phyloP scores from a whole-genome alignment of 2,329 filamentous ascomycete genomes.

The Paraphaeosphaeria minitans region DNA sequence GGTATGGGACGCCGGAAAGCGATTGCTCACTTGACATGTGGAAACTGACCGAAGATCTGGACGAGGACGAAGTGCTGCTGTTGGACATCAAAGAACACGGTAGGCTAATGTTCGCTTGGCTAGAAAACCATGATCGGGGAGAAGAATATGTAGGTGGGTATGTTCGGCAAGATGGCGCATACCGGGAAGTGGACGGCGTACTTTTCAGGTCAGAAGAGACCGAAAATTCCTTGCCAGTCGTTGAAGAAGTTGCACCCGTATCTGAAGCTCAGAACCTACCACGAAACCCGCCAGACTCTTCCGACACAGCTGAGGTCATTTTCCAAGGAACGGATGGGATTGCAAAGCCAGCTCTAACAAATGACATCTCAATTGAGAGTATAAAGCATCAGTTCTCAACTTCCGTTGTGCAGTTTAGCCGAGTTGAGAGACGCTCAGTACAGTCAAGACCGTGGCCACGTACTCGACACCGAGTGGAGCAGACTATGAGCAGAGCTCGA shows the following conservation, averaged over 20 bases:
- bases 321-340: neutral
- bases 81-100: neutral
- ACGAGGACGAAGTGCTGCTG: neutral
- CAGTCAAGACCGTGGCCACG: neutral
- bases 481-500: neutral
- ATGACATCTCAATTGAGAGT: neutral
- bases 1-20: neutral
- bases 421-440: neutral
- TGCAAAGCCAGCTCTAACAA: neutral
- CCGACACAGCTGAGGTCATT: neutral
- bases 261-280: neutral
- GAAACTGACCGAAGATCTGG: neutral
- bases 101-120: neutral
- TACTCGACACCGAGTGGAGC: neutral
- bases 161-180: no score
- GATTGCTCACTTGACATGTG: neutral
- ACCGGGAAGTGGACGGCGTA: neutral
- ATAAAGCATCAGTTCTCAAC: neutral
- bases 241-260: neutral
- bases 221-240: neutral
- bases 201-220: conserved; percentile 3
- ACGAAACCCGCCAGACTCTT: neutral
- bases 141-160: neutral
- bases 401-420: neutral
- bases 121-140: neutral